These are phyloP conservation scores for Ceratobasidium sp. DNA, from an alignment of 1,284 basidiomycete species.

Conservation along the genomic window DNA sequence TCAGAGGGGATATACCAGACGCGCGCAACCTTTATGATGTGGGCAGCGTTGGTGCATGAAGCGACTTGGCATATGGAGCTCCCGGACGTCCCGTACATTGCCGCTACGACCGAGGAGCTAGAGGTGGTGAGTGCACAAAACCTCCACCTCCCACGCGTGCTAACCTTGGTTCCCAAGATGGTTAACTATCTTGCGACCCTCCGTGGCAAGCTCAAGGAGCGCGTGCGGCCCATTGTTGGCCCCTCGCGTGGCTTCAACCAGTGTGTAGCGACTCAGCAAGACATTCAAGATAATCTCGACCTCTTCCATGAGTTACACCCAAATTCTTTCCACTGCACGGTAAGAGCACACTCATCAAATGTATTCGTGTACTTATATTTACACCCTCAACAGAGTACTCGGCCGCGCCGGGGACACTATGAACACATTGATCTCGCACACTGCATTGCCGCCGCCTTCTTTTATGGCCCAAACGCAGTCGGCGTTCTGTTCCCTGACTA, in stretches of 20 bases:
- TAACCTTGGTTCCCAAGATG: background rate
- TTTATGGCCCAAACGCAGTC: constrained; percentile 7
- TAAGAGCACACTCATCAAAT: background rate
- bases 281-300: background rate
- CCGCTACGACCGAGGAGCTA: background rate
- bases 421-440: background rate
- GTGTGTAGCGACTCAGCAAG: background rate
- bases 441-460: constrained; percentile 15
- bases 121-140: background rate
- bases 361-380: background rate
- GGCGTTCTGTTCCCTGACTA: constrained; percentile 19
- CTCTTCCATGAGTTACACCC: constrained; percentile 4
- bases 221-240: background rate
- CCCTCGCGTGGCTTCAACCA: background rate
- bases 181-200: constrained; percentile 18
- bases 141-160: too few species aligned
- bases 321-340: constrained; percentile 29
- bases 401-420: constrained; percentile 5
- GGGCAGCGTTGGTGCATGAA: background rate
- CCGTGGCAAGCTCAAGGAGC: constrained; percentile 19
- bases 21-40: background rate
- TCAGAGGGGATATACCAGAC: constrained; percentile 5
- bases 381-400: background rate
- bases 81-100: background rate
- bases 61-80: background rate